A percentile compares a stretch with the other conserved stretches of the same genome.
phyloP scores from a whole-genome alignment of 306 rosid genomes.

The Fragaria nilgerrensis region DNA sequence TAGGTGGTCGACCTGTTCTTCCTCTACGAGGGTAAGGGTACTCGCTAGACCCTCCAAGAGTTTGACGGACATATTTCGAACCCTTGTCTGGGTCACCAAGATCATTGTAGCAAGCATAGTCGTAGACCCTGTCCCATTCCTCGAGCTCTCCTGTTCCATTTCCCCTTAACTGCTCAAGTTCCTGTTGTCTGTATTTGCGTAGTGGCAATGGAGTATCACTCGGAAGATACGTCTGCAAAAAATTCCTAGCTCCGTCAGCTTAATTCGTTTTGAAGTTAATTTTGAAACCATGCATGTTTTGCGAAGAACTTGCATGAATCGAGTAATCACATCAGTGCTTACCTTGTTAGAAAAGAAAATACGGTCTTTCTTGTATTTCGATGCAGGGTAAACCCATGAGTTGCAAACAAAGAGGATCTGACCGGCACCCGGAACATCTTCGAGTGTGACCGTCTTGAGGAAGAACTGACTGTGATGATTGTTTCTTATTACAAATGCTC shows the following conservation, averaged over 20 bases:
- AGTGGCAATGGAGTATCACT: constrained; percentile 59
- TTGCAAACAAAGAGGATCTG: constrained; percentile 52
- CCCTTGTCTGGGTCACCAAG: constrained; percentile 52
- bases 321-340: background rate
- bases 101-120: constrained; percentile 72
- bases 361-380: constrained; percentile 33
- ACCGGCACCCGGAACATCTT: constrained; percentile 46
- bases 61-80: constrained; percentile 42
- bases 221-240: constrained; percentile 59
- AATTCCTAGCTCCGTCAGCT: background rate
- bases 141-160: constrained; percentile 59
- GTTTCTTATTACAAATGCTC: constrained; percentile 52
- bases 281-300: too few relatives aligned
- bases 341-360: constrained; percentile 74
- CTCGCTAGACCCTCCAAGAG: constrained; percentile 59
- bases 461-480: constrained; percentile 47
- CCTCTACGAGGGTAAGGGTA: constrained; percentile 84
- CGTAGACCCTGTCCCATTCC: constrained; percentile 73
- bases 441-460: constrained; percentile 57
- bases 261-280: background rate
- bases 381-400: constrained; percentile 63
- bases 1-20: constrained; percentile 61
- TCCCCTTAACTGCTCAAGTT: constrained; percentile 56
- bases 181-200: constrained; percentile 47
- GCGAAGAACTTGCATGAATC: too few relatives aligned